Evolutionary conservation across 2,329 filamentous ascomycete species (phyloP).

Genomic region (Apiospora sp.): DNA sequence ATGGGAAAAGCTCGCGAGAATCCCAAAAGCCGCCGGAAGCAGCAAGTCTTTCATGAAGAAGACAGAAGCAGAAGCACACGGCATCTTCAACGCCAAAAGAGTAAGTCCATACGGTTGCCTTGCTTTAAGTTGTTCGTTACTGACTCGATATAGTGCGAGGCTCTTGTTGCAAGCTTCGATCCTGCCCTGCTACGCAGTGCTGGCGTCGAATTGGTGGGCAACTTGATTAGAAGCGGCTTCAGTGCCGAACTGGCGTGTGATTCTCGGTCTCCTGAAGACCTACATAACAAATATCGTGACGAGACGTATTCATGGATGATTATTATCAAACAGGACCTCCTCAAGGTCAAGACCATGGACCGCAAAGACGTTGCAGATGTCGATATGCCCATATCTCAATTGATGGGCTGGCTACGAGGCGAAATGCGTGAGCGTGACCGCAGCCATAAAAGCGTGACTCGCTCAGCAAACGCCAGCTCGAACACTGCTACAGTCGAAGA

Average conservation of each 20-base stretch:
- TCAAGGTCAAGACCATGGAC: slow-evolving; percentile 82
- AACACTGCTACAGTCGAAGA: slow-evolving; percentile 31
- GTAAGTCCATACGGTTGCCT: slow-evolving; percentile 52
- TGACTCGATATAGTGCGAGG: slow-evolving; percentile 71
- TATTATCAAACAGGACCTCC: slow-evolving; percentile 79
- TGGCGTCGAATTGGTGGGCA: slow-evolving; percentile 79
- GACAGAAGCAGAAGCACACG: slow-evolving; percentile 66
- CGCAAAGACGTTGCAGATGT: slow-evolving; percentile 78
- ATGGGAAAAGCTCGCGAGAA: slow-evolving; percentile 81
- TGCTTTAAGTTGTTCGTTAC: slow-evolving; percentile 21
- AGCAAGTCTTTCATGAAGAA: slow-evolving; percentile 74
- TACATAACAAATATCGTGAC: slow-evolving; percentile 78
- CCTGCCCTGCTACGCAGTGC: slow-evolving; percentile 75
- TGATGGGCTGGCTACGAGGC: slow-evolving; percentile 80
- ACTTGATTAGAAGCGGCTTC: slow-evolving; percentile 84
- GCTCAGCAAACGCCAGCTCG: slow-evolving; percentile 37
- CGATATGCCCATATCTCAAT: slow-evolving; percentile 76
- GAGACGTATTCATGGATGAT: slow-evolving; percentile 87
- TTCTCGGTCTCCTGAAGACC: slow-evolving; percentile 79
- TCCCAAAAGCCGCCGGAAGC: slow-evolving; percentile 57
- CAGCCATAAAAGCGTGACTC: slow-evolving; percentile 33
- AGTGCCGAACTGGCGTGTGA: slow-evolving; percentile 88
- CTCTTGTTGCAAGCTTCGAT: slow-evolving; percentile 89
- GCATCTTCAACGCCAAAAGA: slow-evolving; percentile 68
- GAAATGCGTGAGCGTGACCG: slow-evolving; percentile 82